Evolutionary conservation across 2,329 filamentous ascomycete genomes (phyloP), one percentile per base, ranked within the genome.

Genomic region (Trichoderma aggressivum): DNA sequence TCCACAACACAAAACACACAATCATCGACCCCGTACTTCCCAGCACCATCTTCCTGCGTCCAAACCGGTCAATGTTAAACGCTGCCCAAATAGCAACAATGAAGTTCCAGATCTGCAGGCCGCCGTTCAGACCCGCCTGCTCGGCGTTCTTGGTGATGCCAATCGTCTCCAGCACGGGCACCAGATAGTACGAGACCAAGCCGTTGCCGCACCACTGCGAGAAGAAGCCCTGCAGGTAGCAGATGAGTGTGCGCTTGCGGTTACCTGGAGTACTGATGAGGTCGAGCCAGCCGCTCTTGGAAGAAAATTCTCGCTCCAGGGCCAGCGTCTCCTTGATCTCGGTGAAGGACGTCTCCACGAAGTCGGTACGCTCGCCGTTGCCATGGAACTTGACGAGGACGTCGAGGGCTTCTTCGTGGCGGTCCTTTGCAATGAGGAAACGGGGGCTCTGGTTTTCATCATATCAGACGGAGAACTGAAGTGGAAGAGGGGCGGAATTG

Each of bases 351-450:
- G 36, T 58, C 28, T 60, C 18, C 21, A 69, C 66, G 56, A 61
- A 69, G 3, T 69, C 66, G 58, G 66, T 69, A 24, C 50, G 64
- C 50, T 67, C 64, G 21, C 64, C 64, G 32, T 43, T 67, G 64
- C 64, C 79, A 55, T 84, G 83, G 59, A 82, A 83, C 26, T 78
- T 80, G 10, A 75, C 77, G 11, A 84, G 77, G 11, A 84, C 77
- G 1, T 78, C 74, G 18, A 75, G 75, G 1, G 82, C 81, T 32
- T 81, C 77, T n/a, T 79, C 78, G 28, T 76, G 75, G 21, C 76
- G 78, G 61, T 79, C 79, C 6, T 74, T 75, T 26, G 77, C 78
- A 55, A 80, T 73, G 7, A 80, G 77, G 60, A 74, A 78, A 56
- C 70, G 74, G 1, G 80, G 80, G n/a, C 64, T 67, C 56, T 70